Evolutionary conservation across 371 early-diverging fungal species (phyloP).

Genomic region (Mortierella sp.): DNA sequence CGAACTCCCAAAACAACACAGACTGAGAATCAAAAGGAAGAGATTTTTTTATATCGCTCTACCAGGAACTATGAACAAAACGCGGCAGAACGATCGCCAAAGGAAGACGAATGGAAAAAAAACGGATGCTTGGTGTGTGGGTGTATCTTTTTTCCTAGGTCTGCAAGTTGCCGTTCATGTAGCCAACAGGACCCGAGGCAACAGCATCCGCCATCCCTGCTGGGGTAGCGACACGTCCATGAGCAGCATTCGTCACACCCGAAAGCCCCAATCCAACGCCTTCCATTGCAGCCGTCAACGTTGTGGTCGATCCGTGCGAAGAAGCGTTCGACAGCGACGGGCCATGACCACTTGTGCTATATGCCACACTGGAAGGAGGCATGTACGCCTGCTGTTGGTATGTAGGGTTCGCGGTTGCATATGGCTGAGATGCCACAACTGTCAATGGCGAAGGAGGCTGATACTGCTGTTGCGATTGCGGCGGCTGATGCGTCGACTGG

Average conservation of each 20-base stretch:
- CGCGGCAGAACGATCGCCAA: background rate
- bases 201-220: background rate
- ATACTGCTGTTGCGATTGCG: slow-evolving; percentile 20
- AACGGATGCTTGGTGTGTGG: background rate
- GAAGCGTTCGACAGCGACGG: slow-evolving; percentile 22
- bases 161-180: background rate
- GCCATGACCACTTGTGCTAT: slow-evolving; percentile 22
- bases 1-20: too few relatives aligned
- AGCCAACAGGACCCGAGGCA: background rate
- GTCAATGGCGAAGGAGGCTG: slow-evolving; percentile 18
- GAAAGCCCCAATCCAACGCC: slow-evolving; percentile 39
- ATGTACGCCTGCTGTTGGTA: slow-evolving; percentile 31
- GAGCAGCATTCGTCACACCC: slow-evolving; percentile 23
- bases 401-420: slow-evolving; percentile 1
- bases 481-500: slow-evolving; percentile 13
- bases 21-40: background rate
- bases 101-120: background rate
- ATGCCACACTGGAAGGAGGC: slow-evolving; percentile 19
- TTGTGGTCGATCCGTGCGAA: slow-evolving; percentile 29
- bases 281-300: slow-evolving; percentile 27
- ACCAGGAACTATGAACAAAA: background rate
- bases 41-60: background rate
- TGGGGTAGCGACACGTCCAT: slow-evolving; percentile 23
- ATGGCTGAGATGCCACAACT: slow-evolving; percentile 27
- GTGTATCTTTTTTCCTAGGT: background rate